phyloP scores from a whole-genome alignment of 345 rosid genomes.

The Citrus sp. region DNA sequence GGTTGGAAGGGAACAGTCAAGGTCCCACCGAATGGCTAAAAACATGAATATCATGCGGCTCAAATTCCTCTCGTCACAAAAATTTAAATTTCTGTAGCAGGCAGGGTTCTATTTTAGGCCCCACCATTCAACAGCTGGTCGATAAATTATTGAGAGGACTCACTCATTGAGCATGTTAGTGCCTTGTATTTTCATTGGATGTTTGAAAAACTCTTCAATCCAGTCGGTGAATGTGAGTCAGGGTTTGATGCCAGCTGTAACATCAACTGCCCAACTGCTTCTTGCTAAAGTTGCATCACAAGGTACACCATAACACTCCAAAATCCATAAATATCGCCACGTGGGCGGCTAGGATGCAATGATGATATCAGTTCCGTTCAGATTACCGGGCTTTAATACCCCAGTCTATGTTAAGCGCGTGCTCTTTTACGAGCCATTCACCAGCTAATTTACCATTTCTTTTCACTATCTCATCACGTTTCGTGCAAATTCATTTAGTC shows the following conservation, averaged over 20 bases:
- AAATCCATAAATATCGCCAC: constrained; percentile 28
- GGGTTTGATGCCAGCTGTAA: constrained; percentile 21
- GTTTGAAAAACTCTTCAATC: background rate
- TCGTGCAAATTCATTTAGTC: too few relatives aligned
- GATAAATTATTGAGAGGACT: constrained; percentile 10
- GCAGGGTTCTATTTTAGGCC: background rate
- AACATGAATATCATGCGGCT: constrained; percentile 20
- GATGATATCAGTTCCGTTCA: constrained; percentile 16
- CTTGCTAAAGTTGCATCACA: constrained; percentile 21
- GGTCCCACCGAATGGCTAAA: constrained; percentile 17
- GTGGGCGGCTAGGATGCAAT: constrained; percentile 32
- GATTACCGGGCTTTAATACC: background rate
- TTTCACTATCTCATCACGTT: background rate
- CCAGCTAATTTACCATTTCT: background rate
- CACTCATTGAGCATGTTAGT: background rate
- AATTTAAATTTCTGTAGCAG: background rate
- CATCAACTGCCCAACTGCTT: constrained; percentile 46
- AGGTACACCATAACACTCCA: constrained; percentile 17
- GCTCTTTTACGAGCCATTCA: background rate
- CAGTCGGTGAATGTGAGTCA: constrained; percentile 19
- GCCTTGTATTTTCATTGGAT: background rate
- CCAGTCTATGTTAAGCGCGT: constrained; percentile 17
- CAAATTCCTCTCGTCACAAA: background rate
- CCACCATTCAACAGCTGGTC: constrained; percentile 20
- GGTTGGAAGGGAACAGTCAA: constrained; percentile 36